phyloP scores from a whole-genome alignment of 305 asterid species.

The Solanum hybrid region DNA sequence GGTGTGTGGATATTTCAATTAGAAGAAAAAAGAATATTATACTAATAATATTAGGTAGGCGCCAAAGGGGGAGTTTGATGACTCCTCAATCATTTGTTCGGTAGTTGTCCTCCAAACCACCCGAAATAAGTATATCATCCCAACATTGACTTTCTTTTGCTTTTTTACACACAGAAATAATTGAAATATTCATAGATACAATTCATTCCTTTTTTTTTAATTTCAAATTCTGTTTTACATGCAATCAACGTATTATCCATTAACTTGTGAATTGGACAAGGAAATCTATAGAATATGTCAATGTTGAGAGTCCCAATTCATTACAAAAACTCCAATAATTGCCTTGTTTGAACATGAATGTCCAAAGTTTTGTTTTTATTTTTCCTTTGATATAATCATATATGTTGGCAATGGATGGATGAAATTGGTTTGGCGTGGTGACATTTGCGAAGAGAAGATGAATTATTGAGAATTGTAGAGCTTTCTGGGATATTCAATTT shows the following conservation, averaged over 20 bases:
- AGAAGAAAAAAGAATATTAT: not conserved
- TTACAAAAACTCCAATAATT: not conserved
- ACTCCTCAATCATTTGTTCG: not conserved
- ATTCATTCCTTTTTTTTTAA: not conserved
- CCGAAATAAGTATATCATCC: not conserved
- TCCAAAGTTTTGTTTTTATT: not conserved
- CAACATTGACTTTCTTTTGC: not conserved
- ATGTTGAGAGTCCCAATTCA: not conserved
- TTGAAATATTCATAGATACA: not conserved
- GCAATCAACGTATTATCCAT: not conserved
- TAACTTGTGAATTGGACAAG: not conserved
- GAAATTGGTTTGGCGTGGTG: not conserved
- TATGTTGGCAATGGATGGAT: not conserved
- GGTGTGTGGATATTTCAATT: not conserved
- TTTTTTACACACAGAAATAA: not conserved
- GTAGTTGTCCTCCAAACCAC: not conserved
- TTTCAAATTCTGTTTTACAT: not conserved
- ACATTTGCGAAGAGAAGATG: constrained; percentile 11
- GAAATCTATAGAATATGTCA: not conserved
- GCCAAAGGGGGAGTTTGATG: not conserved
- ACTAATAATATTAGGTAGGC: not conserved
- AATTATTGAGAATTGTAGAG: constrained; percentile 23
- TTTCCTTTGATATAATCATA: not conserved
- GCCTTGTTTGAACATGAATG: not conserved
- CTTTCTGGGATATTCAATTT: constrained; percentile 16